These are phyloP conservation scores for Talaromyces sp. DNA, from an alignment of 2,329 filamentous ascomycete genomes.

Conservation along the genomic window DNA sequence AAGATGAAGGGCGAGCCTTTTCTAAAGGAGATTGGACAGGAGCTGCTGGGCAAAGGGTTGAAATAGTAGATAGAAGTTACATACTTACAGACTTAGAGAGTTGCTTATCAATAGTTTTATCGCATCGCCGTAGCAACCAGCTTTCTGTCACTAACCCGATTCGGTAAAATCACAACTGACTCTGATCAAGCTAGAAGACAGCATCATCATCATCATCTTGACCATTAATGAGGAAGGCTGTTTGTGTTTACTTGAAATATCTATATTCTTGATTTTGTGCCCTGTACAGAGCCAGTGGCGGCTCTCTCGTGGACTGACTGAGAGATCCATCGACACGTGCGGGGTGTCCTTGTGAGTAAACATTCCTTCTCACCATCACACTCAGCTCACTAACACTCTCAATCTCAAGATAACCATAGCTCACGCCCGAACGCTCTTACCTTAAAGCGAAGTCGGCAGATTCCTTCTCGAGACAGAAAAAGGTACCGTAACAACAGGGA, in stretches of 20 bases:
- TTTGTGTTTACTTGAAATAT: neutral
- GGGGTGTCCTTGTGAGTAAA: conserved; percentile 10
- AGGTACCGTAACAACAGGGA: conserved; percentile 16
- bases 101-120: neutral
- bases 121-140: conserved; percentile 14
- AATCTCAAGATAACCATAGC: too few species aligned
- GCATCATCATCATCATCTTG: neutral
- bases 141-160: conserved; percentile 17
- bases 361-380: neutral
- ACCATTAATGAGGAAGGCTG: neutral
- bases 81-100: too few species aligned
- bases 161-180: conserved; percentile 25
- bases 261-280: neutral
- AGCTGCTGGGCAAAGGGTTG: conserved; percentile 40
- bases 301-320: neutral
- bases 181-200: neutral
- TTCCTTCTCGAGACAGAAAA: neutral
- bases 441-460: neutral
- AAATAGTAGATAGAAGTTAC: conserved; percentile 12
- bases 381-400: neutral
- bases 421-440: neutral
- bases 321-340: neutral
- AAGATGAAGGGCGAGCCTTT: conserved; percentile 55
- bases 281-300: neutral
- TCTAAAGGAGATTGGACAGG: conserved; percentile 47